These are phyloP conservation scores for Immersiella caudata DNA, from an alignment of 495 filamentous ascomycete species.

Conservation along the genomic window DNA sequence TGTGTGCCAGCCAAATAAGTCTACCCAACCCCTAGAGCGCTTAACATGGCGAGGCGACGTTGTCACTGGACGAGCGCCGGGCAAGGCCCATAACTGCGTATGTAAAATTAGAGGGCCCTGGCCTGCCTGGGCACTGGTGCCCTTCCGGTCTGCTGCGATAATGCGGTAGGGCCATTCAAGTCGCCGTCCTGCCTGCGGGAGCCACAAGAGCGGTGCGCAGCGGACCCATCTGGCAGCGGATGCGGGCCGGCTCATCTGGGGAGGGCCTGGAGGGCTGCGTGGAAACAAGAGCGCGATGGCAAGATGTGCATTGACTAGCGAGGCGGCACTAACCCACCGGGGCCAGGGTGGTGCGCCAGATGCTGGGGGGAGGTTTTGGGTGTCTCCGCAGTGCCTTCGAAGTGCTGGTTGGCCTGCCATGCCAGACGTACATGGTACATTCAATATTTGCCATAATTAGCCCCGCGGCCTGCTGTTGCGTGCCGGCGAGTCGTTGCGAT, in stretches of 20 bases:
- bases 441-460: slow-evolving; percentile 47
- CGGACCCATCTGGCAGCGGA: slow-evolving; percentile 20
- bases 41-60: slow-evolving; percentile 31
- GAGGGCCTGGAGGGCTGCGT: slow-evolving; percentile 8
- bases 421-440: slow-evolving; percentile 38
- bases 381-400: slow-evolving; percentile 25
- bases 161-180: not conserved
- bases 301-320: slow-evolving; percentile 37
- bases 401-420: slow-evolving; percentile 35
- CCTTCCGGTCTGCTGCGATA: not conserved
- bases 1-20: slow-evolving; percentile 38
- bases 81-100: slow-evolving; percentile 15
- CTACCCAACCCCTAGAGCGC: slow-evolving; percentile 33
- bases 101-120: slow-evolving; percentile 40
- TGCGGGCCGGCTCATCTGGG: slow-evolving; percentile 28
- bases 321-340: slow-evolving; percentile 28
- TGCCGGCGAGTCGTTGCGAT: slow-evolving; percentile 28
- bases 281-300: slow-evolving; percentile 28
- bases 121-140: slow-evolving; percentile 13
- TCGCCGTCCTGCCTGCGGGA: not conserved
- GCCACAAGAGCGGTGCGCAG: not conserved
- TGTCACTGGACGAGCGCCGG: slow-evolving; percentile 38
- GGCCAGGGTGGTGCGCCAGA: slow-evolving; percentile 14
- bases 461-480: slow-evolving; percentile 27
- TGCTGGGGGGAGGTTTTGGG: not conserved